Conservation (phyloP, 2,329 filamentous ascomycete genomes). For the Beauveria rudraprayagi region DNA sequence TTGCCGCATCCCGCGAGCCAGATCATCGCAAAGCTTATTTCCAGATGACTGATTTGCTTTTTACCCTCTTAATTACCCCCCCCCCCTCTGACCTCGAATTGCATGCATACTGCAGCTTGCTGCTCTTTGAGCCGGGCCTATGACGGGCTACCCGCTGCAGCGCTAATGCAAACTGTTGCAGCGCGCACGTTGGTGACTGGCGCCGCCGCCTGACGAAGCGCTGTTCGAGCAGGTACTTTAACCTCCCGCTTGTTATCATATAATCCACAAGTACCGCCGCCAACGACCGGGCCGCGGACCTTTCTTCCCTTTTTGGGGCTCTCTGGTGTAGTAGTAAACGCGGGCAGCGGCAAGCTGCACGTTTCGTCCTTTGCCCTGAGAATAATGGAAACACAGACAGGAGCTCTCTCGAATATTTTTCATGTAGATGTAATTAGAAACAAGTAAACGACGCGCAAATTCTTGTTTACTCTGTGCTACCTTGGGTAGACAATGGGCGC, state of each 20-base stretch:
- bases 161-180: neutral
- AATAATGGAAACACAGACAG: neutral
- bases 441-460: neutral
- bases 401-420: neutral
- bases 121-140: neutral
- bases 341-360: neutral
- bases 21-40: neutral
- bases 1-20: neutral
- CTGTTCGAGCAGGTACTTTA: neutral
- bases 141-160: neutral
- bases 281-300: neutral
- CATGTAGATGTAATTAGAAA: neutral
- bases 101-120: no score
- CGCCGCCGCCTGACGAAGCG: neutral
- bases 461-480: no score
- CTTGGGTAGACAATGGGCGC: neutral
- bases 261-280: neutral
- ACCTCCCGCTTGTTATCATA: neutral
- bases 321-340: no score
- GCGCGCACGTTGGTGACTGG: neutral
- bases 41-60: neutral
- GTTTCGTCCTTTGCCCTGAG: neutral
- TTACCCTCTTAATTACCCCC: no score
- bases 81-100: neutral
- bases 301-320: neutral